Percentiles rank a stretch among this genome's conserved stretches.
phyloP scores from a whole-genome alignment of 2,329 filamentous ascomycete species.

The Dactylellina parvicollis region DNA sequence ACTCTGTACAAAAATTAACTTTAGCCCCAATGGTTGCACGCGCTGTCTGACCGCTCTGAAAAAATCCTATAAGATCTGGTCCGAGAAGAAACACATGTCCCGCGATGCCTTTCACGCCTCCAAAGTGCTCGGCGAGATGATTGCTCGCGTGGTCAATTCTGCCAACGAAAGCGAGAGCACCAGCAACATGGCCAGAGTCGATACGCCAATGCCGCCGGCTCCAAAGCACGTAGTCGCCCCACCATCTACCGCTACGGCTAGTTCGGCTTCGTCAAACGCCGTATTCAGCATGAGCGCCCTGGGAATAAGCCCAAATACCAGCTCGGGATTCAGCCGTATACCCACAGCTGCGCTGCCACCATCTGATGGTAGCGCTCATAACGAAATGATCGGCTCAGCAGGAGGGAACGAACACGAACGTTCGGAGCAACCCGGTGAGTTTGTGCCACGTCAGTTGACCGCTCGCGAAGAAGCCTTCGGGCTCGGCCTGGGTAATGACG shows the following conservation, averaged over 20 bases:
- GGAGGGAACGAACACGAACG: conserved; percentile 12
- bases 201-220: background rate
- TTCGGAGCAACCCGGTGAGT: conserved; percentile 28
- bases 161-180: background rate
- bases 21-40: background rate
- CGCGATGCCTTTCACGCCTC: conserved; percentile 64
- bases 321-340: background rate
- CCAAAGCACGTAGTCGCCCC: background rate
- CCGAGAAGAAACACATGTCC: conserved; percentile 61
- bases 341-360: background rate
- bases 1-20: background rate
- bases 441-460: conserved; percentile 19
- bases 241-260: background rate
- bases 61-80: conserved; percentile 64
- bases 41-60: conserved; percentile 60
- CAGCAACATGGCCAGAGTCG: too few species aligned
- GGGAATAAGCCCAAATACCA: background rate
- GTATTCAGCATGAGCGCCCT: background rate
- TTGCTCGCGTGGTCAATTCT: conserved; percentile 55
- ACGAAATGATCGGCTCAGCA: conserved; percentile 6
- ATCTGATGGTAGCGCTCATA: background rate
- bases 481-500: conserved; percentile 24
- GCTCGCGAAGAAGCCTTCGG: conserved; percentile 20
- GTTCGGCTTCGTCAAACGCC: background rate
- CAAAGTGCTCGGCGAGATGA: conserved; percentile 63